Evolutionary conservation across 805 yeast species (phyloP).

Genomic region (Wickerhamomyces hampshirensis): DNA sequence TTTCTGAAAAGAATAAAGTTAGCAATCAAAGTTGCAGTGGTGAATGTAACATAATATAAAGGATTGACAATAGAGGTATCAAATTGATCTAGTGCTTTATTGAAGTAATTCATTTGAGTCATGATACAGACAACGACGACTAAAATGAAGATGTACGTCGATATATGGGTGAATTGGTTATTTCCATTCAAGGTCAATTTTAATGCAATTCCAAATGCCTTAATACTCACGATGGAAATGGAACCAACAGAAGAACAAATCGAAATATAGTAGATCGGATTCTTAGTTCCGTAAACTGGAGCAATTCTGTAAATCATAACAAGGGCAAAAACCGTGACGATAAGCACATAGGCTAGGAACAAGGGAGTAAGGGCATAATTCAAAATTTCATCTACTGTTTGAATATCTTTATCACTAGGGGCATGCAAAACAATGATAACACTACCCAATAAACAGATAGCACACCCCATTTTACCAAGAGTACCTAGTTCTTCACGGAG

Average conservation of each 20-base stretch:
- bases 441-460: slow-evolving; percentile 82
- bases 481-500: slow-evolving; percentile 83
- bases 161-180: slow-evolving; percentile 80
- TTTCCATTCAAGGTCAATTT: slow-evolving; percentile 80
- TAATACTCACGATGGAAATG: slow-evolving; percentile 84
- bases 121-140: slow-evolving; percentile 79
- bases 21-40: slow-evolving; percentile 82
- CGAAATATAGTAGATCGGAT: slow-evolving; percentile 86
- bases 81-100: slow-evolving; percentile 89
- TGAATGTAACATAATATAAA: slow-evolving; percentile 83
- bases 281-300: slow-evolving; percentile 71
- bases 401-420: slow-evolving; percentile 87
- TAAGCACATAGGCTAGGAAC: slow-evolving; percentile 59
- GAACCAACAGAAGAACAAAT: slow-evolving; percentile 90
- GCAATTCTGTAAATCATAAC: slow-evolving; percentile 82
- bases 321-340: slow-evolving; percentile 62
- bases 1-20: slow-evolving; percentile 84
- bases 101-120: slow-evolving; percentile 91
- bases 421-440: slow-evolving; percentile 88
- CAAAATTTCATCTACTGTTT: slow-evolving; percentile 84
- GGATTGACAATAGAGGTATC: slow-evolving; percentile 93
- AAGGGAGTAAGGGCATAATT: slow-evolving; percentile 75
- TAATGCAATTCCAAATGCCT: slow-evolving; percentile 89
- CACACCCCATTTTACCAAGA: slow-evolving; percentile 89
- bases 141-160: slow-evolving; percentile 74